Evolutionary conservation across 352 stramenopile genomes (phyloP), one percentile per base, ranked within the genome.

Genomic region (Globisporangium abappressorium): DNA sequence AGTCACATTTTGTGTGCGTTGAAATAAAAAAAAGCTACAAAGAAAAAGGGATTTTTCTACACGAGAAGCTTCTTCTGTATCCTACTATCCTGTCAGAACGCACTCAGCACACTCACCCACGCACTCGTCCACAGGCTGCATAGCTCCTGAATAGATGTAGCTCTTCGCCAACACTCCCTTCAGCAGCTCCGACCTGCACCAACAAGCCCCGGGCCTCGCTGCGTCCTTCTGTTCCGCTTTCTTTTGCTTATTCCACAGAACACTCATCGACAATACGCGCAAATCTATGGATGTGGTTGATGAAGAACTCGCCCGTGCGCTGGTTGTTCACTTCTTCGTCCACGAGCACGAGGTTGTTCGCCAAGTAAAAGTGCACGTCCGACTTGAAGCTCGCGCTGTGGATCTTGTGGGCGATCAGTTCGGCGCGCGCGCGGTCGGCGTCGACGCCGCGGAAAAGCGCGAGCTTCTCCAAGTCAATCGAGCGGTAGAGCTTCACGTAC

Each of bases 401-500:
- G 51, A 90, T 75, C 76, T 96, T 94, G 65, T 92, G 75, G 26
- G 85, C 77, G 72, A 96, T 89, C n/a, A 93, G 75, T 74, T 96
- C 87, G 11, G 80, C 78, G 51, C 85, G 85, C 38, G 87, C 81
- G 14, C 76, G 70, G 67, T 92, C 87, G 1, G 84, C 70, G 49
- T 92, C 85, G 59, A 96, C 78, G 59, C 85, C 88, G 38, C 86
- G 86, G 81, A 98, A 99, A 47, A 81, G 79, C 22, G 92, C 92
- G 28, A 99, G 84, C 81, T 99, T 99, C 46, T 85, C 87, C 41
- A 98, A 75, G 47, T 89, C 84, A 74, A 99, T 98, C 55, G 94
- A 98, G 7, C 94, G 97, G 82, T 99, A 99, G 7, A 99, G 81
- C 72, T 98, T 98, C 72, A 99, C 86, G 83, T 98, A 99, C 57